Conservation (phyloP, 139 green algal species). For the Spirogloea muscicola region DNA sequence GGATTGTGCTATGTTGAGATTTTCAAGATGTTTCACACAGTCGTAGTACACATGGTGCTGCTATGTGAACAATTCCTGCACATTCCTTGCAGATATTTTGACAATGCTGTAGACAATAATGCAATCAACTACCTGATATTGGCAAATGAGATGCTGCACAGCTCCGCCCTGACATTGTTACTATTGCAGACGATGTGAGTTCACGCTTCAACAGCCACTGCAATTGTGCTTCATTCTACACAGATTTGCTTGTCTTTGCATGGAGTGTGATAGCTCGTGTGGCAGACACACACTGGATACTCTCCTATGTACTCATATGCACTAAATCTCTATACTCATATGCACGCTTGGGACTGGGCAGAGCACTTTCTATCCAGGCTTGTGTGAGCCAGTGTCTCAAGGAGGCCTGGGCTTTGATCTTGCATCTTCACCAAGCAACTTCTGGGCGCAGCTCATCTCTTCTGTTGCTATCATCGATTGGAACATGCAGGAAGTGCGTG, state of each 20-base stretch:
- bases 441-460: slow-evolving; percentile 95
- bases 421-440: slow-evolving; percentile 91
- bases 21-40: too few relatives aligned
- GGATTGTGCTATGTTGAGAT: too few relatives aligned
- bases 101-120: slow-evolving; percentile 69
- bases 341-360: not conserved
- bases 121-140: slow-evolving; percentile 88
- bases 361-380: slow-evolving; percentile 63
- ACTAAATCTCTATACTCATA: not conserved
- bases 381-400: slow-evolving; percentile 76
- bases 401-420: slow-evolving; percentile 96
- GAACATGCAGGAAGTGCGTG: not conserved
- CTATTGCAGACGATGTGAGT: slow-evolving; percentile 65
- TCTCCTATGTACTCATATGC: slow-evolving; percentile 54
- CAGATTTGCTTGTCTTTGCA: not conserved
- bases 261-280: not conserved
- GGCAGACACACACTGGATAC: not conserved
- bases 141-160: slow-evolving; percentile 90
- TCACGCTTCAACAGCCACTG: slow-evolving; percentile 4
- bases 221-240: not conserved
- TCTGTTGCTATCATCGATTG: slow-evolving; percentile 24
- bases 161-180: slow-evolving; percentile 82
- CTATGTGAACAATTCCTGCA: too few relatives aligned
- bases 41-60: too few relatives aligned
- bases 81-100: slow-evolving; percentile 25